Base-by-base conservation (phyloP, 1,139 yeast genomes). In the Waltiozyma solani region DNA sequence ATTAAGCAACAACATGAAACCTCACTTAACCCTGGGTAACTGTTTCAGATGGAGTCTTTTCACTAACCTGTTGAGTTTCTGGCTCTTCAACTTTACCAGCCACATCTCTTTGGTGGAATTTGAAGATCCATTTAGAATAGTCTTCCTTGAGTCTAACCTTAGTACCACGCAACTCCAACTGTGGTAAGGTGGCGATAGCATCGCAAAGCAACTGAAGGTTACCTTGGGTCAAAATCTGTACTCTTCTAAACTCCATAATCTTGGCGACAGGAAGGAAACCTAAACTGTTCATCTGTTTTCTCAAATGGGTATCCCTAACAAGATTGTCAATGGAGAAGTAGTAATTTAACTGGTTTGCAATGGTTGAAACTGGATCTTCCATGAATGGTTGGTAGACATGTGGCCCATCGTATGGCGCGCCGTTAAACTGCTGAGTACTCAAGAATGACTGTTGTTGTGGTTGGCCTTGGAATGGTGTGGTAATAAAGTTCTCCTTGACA, bases 251-350 rank as follows among this genome's bases (percentile, higher is more conserved):
- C 45, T 70, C 66, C 45, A 86, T 78, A 49, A 86, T 69, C 42
- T 78, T 69, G 9, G 59, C 53, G 47, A 86, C 62, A 29, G 79
- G 74, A 40, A 86, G 72, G 71, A 79, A 79, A 25, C 96, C 96
- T 44, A 76, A 69, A 36, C 67, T 62, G 60, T 80, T 78, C 95
- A 86, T 85, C 53, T 80, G 84, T 51, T 76, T 74, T 59, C 95
- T 75, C 57, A 86, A 67, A 57, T 63, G 85, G 43, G 82, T 65
- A 59, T 86, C 96, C 62, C 84, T 82, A 51, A 84, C 70, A 60
- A 91, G 70, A 62, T 91, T 91, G 53, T 87, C 95, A 40, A 80
- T 71, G 22, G 93, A 80, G 61, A 91, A 82, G 61, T 91, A 91
- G 66, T 89, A 91, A 57, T 85, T 91, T 43, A 87, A 66, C 67